Evolutionary conservation across 2,329 filamentous ascomycete species (phyloP).

Genomic region (Beauveria asiatica): DNA sequence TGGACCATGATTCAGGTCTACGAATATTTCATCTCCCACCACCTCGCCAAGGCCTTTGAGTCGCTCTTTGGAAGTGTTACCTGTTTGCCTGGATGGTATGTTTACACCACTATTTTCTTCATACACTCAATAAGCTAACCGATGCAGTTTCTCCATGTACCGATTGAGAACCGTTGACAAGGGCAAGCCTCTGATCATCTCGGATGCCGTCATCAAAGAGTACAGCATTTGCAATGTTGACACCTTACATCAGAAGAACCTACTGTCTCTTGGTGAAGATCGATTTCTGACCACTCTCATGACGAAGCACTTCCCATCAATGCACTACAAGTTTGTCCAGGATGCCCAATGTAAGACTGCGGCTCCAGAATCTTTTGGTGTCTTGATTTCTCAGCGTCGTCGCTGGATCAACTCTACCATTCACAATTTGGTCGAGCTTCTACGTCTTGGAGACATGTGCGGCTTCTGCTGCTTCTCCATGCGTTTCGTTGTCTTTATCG

Average conservation of each 20-base stretch:
- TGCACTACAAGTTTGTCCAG: slow-evolving; percentile 93
- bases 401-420: slow-evolving; percentile 99
- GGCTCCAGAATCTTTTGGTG: slow-evolving; percentile 87
- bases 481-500: slow-evolving; percentile 92
- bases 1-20: slow-evolving; percentile 99
- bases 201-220: slow-evolving; percentile 77
- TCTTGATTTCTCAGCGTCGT: slow-evolving; percentile 92
- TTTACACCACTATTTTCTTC: slow-evolving; percentile 19
- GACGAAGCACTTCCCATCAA: slow-evolving; percentile 93
- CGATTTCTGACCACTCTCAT: slow-evolving; percentile 94
- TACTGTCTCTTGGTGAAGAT: slow-evolving; percentile 90
- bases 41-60: slow-evolving; percentile 93
- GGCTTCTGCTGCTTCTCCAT: slow-evolving; percentile 99
- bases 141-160: slow-evolving; percentile 80
- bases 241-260: slow-evolving; percentile 94
- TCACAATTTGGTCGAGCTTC: slow-evolving; percentile 87
- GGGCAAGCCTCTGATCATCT: slow-evolving; percentile 88
- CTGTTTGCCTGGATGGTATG: slow-evolving; percentile 97
- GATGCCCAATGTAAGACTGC: slow-evolving; percentile 91
- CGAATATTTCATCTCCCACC: slow-evolving; percentile 98
- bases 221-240: slow-evolving; percentile 87
- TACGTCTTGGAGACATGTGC: slow-evolving; percentile 86
- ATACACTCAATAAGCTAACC: slow-evolving; percentile 35
- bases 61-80: slow-evolving; percentile 96
- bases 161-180: slow-evolving; percentile 88